Conservation (phyloP, 1,284 basidiomycete genomes). For the Coniophora puteana region DNA sequence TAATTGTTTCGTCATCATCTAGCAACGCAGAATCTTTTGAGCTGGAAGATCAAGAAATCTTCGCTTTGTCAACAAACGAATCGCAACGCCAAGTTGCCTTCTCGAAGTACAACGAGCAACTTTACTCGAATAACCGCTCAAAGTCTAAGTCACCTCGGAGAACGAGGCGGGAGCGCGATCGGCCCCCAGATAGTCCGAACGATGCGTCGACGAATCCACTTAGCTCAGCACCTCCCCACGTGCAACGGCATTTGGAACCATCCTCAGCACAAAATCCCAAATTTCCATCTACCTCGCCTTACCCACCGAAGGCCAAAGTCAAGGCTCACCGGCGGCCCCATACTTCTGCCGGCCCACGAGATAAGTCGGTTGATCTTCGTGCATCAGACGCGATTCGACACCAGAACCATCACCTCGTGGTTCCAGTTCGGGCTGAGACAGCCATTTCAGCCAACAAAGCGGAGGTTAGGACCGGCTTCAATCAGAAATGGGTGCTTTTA, state of each 20-base stretch:
- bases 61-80: constrained; percentile 64
- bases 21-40: constrained; percentile 60
- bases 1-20: constrained; percentile 52
- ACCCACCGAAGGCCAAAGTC: constrained; percentile 15
- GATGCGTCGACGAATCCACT: constrained; percentile 29
- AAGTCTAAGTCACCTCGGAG: constrained; percentile 62
- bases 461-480: constrained; percentile 12
- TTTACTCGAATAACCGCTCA: constrained; percentile 36
- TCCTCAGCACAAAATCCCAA: constrained; percentile 20
- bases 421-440: constrained; percentile 25
- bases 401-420: constrained; percentile 15
- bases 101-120: constrained; percentile 52
- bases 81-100: constrained; percentile 63
- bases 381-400: constrained; percentile 12
- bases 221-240: too few species aligned
- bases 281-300: constrained; percentile 30
- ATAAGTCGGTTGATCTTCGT: constrained; percentile 35
- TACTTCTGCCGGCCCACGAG: constrained; percentile 64
- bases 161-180: constrained; percentile 31
- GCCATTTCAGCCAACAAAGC: constrained; percentile 15
- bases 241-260: constrained; percentile 7
- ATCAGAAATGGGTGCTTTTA: constrained; percentile 19
- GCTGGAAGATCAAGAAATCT: constrained; percentile 62
- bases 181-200: too few species aligned
- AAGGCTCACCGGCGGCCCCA: constrained; percentile 50